phyloP scores from a whole-genome alignment of 768 basidiomycete species.

The Suillus lakei region DNA sequence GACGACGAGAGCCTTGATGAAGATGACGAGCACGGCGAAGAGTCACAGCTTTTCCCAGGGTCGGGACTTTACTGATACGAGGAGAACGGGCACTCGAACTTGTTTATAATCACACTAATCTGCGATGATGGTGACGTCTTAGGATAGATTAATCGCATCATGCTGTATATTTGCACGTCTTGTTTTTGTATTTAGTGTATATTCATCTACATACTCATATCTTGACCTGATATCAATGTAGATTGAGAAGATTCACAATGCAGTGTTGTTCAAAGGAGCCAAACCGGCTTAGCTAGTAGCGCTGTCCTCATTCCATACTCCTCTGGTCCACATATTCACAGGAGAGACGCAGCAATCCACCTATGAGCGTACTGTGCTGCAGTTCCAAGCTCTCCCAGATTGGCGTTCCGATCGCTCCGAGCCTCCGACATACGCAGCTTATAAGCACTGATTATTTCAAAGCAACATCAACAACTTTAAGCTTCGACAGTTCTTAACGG shows the following conservation, averaged over 20 bases:
- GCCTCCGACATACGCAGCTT: neutral
- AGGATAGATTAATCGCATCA: conserved; percentile 20
- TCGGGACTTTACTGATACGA: conserved; percentile 43
- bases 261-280: neutral
- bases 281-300: neutral
- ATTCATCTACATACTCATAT: conserved; percentile 11
- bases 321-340: neutral
- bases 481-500: neutral
- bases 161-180: conserved; percentile 17
- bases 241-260: neutral
- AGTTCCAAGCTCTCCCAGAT: neutral
- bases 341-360: neutral
- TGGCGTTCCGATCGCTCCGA: neutral
- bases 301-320: neutral
- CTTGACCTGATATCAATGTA: conserved; percentile 1
- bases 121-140: conserved; percentile 6
- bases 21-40: conserved; percentile 31
- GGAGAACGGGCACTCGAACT: neutral
- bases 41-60: conserved; percentile 47
- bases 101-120: conserved; percentile 3
- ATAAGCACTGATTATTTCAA: neutral
- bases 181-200: conserved; percentile 28
- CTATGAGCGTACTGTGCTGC: neutral
- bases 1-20: conserved; percentile 21
- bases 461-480: neutral